These are phyloP conservation scores for Mycena latifolia DNA, from an alignment of 768 basidiomycete species.

Conservation along the genomic window DNA sequence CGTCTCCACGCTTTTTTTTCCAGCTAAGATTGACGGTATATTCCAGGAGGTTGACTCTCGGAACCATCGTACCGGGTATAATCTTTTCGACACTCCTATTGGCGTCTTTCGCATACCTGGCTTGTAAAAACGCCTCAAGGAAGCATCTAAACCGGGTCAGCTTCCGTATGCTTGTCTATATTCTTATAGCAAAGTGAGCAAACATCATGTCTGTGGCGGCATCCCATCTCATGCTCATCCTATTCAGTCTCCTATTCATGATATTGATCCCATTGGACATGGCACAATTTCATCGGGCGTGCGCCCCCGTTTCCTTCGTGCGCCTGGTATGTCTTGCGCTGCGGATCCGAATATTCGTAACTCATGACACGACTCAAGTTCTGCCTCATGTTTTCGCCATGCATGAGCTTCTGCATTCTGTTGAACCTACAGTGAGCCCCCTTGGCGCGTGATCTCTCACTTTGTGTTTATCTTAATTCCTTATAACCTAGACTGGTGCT, in stretches of 20 bases:
- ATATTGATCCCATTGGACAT: neutral
- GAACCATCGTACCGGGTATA: neutral
- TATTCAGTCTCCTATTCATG: neutral
- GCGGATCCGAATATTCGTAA: neutral
- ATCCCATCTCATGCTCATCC: neutral
- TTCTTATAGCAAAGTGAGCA: neutral
- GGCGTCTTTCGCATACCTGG: neutral
- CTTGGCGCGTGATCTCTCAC: too few relatives aligned
- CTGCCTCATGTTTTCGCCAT: neutral
- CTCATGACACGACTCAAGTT: neutral
- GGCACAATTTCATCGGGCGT: neutral
- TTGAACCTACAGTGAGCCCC: neutral
- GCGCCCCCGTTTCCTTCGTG: neutral
- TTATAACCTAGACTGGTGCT: conserved; percentile 1
- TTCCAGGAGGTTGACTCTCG: neutral
- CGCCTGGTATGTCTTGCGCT: neutral
- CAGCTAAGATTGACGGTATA: neutral
- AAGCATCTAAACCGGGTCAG: conserved; percentile 2
- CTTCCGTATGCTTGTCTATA: neutral
- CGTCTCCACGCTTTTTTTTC: neutral
- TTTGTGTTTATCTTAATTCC: neutral
- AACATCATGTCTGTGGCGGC: neutral
- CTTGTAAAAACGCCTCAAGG: neutral
- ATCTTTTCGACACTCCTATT: conserved; percentile 1
- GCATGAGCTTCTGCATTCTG: neutral